Percentiles rank a stretch among this genome's conserved stretches.
phyloP scores from a whole-genome alignment of 2,329 filamentous ascomycete species.

The Fusarium algeriense region DNA sequence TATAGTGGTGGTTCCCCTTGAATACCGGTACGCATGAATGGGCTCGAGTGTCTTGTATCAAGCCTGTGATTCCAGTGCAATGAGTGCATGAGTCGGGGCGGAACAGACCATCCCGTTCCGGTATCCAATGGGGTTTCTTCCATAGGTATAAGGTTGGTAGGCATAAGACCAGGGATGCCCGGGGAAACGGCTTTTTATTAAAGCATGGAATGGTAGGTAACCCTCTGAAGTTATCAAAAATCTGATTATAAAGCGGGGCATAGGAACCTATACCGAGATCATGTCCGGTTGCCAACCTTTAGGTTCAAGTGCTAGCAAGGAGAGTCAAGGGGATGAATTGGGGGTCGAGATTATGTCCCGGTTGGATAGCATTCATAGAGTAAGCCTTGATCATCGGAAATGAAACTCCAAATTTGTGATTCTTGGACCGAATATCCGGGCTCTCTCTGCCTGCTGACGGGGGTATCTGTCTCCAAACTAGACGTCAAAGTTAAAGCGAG shows the following conservation, averaged over 20 bases:
- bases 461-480: neutral
- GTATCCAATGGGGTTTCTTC: slow-evolving; percentile 4
- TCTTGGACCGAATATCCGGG: neutral
- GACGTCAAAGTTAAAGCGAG: neutral
- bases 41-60: slow-evolving; percentile 10
- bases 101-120: slow-evolving; percentile 9
- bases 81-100: neutral
- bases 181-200: neutral
- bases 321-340: neutral
- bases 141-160: neutral
- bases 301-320: neutral
- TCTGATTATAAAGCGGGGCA: neutral
- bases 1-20: neutral
- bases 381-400: neutral
- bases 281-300: neutral
- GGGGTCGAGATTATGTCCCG: neutral
- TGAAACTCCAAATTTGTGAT: neutral
- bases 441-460: neutral
- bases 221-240: neutral
- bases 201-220: neutral
- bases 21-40: slow-evolving; percentile 11
- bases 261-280: slow-evolving; percentile 4
- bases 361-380: too few species aligned
- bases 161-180: slow-evolving; percentile 2
- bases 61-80: neutral